These are phyloP conservation scores for Xylaria scruposa DNA, from an alignment of 495 filamentous ascomycete species.

Conservation along the genomic window DNA sequence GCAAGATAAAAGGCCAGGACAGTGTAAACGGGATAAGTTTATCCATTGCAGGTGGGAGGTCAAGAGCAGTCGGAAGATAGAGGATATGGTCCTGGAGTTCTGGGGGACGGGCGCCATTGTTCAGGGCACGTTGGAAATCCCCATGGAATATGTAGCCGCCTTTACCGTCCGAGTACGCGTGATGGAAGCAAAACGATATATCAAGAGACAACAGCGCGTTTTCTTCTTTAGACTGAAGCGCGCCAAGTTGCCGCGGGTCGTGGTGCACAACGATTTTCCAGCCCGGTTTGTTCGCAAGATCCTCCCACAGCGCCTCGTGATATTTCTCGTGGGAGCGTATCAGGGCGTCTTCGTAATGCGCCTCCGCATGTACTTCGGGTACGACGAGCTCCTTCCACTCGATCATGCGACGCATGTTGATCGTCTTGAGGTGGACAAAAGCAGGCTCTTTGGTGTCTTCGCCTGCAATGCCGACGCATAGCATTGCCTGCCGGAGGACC, in stretches of 20 bases:
- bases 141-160: conserved; percentile 40
- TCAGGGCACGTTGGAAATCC: conserved; percentile 36
- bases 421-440: conserved; percentile 33
- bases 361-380: neutral
- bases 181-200: conserved; percentile 42
- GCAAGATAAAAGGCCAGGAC: conserved; percentile 34
- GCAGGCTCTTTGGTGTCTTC: conserved; percentile 36
- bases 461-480: conserved; percentile 40
- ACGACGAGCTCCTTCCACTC: conserved; percentile 25
- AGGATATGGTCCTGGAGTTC: conserved; percentile 30
- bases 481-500: conserved; percentile 33
- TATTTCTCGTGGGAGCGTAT: conserved; percentile 32
- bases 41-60: conserved; percentile 35
- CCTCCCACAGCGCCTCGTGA: conserved; percentile 39
- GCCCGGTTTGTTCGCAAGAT: conserved; percentile 36
- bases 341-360: conserved; percentile 27
- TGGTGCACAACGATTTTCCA: conserved; percentile 40
- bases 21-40: conserved; percentile 35
- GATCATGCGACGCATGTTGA: conserved; percentile 39
- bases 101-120: conserved; percentile 3
- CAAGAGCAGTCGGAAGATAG: conserved; percentile 15
- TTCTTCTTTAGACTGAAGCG: neutral
- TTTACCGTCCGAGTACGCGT: conserved; percentile 40
- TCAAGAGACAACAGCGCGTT: conserved; percentile 26
- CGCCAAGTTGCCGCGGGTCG: conserved; percentile 17